These are phyloP conservation scores for Dictyophora rubrovolvata DNA, from an alignment of 768 basidiomycete species.

Conservation along the genomic window DNA sequence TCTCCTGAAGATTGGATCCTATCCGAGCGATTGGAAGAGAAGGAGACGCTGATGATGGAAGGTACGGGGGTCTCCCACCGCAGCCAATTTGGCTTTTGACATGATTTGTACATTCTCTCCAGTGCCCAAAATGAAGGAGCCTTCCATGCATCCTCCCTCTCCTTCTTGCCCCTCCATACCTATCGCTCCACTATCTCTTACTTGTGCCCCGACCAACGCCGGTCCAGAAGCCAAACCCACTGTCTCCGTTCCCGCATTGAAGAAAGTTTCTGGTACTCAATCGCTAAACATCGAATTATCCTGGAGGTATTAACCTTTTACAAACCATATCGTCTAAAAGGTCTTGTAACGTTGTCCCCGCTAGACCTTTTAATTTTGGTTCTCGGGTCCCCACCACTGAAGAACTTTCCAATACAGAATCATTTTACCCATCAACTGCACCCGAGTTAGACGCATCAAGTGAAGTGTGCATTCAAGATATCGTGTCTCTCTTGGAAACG, in stretches of 20 bases:
- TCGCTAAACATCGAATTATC: slow-evolving; percentile 51
- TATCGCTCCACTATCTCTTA: background rate
- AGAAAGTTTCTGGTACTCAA: slow-evolving; percentile 47
- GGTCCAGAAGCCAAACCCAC: background rate
- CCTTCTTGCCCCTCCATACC: slow-evolving; percentile 15
- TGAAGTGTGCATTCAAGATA: background rate
- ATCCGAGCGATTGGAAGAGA: slow-evolving; percentile 46
- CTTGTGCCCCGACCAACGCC: background rate
- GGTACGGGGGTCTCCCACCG: slow-evolving; percentile 26
- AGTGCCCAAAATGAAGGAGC: slow-evolving; percentile 51
- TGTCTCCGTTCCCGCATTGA: slow-evolving; percentile 27
- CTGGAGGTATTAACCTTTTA: slow-evolving; percentile 41
- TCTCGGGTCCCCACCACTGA: slow-evolving; percentile 25
- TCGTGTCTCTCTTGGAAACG: background rate
- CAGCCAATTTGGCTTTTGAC: too few species aligned
- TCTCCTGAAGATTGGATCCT: slow-evolving; percentile 33
- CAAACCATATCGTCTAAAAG: slow-evolving; percentile 3
- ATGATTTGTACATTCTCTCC: background rate
- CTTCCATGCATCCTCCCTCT: slow-evolving; percentile 34
- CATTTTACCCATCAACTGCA: background rate
- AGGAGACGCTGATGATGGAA: slow-evolving; percentile 43
- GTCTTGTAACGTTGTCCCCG: background rate
- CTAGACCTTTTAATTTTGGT: slow-evolving; percentile 39
- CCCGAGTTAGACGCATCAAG: background rate
- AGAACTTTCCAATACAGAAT: slow-evolving; percentile 22